Evolutionary conservation across 257 asterid species (phyloP).

Genomic region (Solanum verrucosum): DNA sequence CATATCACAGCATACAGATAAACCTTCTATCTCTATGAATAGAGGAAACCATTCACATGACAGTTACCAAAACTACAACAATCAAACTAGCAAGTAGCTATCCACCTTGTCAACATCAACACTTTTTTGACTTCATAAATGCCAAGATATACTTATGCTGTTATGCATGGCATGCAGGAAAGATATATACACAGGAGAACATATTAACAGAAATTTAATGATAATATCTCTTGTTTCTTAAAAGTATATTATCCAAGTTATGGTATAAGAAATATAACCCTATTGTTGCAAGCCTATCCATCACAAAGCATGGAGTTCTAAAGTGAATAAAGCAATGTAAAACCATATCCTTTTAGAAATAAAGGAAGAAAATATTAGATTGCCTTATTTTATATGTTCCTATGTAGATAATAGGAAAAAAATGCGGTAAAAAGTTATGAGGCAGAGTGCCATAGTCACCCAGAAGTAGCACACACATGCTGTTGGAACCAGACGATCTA

Average conservation of each 20-base stretch:
- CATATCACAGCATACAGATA: neutral
- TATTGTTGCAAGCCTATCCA: neutral
- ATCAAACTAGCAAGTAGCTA: neutral
- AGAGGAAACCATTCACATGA: neutral
- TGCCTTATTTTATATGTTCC: neutral
- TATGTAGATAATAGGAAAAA: neutral
- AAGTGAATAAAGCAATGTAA: neutral
- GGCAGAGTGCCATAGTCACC: neutral
- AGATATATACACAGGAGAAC: neutral
- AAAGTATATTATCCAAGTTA: neutral
- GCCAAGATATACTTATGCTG: neutral
- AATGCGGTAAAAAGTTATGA: neutral
- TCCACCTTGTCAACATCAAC: neutral
- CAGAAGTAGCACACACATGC: neutral
- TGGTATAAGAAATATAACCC: neutral
- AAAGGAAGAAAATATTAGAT: neutral
- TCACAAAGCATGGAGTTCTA: neutral
- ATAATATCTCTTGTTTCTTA: neutral
- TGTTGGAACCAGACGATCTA: neutral
- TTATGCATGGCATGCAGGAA: neutral
- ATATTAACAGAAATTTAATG: neutral
- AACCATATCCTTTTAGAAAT: neutral
- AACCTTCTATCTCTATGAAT: neutral
- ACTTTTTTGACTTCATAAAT: neutral
- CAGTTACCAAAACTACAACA: neutral